Evolutionary conservation across 768 basidiomycete genomes (phyloP), one percentile per base, ranked within the genome.

Genomic region (Podaxis pistillaris): DNA sequence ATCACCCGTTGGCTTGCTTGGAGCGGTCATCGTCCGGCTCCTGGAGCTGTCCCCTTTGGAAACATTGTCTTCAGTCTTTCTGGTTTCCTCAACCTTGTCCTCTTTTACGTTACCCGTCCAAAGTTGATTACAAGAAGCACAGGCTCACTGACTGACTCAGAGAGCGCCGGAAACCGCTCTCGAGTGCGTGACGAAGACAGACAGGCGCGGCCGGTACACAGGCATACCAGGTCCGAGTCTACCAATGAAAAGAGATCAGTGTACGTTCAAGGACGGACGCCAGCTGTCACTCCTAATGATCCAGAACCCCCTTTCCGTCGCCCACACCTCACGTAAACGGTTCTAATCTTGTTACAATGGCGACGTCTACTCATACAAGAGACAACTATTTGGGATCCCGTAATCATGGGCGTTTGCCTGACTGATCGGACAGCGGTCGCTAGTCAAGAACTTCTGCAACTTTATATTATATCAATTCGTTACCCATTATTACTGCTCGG

Each of bases 11-110:
- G 78, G 72, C 66, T 73, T 0, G 63, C 49, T 2, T 82, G 83
- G 66, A 67, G 64, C 28, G 36, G 44, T 12, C 49, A 59, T 13
- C 2, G 62, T 11, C 68, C 75, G 6, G 74, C 80, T 9, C 75
- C 76, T 65, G 71, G 69, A 47, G 72, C 76, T 36, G 75, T 75
- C 7, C 72, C 79, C 19, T 72, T 81, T 58, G 70, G 76, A 3
- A 78, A 74, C 36, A 69, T 76, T 13, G 52, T 83, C 9, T 83
- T 78, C 65, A 71, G 79, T 1, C 72, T 76, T 28, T 83, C 79
- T 0, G 83, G 83, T 3, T 60, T 81, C 28, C 71, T 82, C 65
- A 82, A 84, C 65, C 73, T 78, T 30, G 61, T 79, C 40, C 72
- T 84, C 13, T 75, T 72, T 63, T 69, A 72, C 63, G 26, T 70